These are phyloP conservation scores for Brettanomyces bruxellensis DNA, from an alignment of 805 yeast genomes.

Conservation along the genomic window DNA sequence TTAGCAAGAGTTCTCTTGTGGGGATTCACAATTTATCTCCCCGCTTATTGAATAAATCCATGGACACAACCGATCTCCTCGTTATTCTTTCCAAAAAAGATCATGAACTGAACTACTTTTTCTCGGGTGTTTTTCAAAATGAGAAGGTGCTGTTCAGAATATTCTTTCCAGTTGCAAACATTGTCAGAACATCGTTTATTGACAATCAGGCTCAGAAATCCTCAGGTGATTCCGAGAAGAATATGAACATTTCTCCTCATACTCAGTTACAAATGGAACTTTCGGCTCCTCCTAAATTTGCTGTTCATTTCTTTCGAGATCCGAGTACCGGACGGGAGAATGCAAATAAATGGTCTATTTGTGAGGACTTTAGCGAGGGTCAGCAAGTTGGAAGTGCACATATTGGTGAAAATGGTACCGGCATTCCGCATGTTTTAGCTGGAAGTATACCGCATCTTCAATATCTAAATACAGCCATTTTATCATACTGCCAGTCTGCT, in stretches of 20 bases:
- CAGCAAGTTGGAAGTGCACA: constrained; percentile 69
- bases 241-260: constrained; percentile 13
- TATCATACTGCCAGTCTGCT: constrained; percentile 17
- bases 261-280: constrained; percentile 25
- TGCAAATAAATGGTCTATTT: constrained; percentile 66
- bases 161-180: constrained; percentile 58
- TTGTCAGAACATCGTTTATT: constrained; percentile 47
- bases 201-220: constrained; percentile 30
- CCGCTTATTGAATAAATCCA: constrained; percentile 47
- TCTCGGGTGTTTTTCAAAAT: constrained; percentile 61
- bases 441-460: constrained; percentile 35
- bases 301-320: constrained; percentile 61
- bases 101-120: constrained; percentile 68
- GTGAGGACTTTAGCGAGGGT: constrained; percentile 79
- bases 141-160: constrained; percentile 64
- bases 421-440: constrained; percentile 59
- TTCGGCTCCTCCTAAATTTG: constrained; percentile 61
- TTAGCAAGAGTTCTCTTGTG: constrained; percentile 30
- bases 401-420: constrained; percentile 47
- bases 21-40: constrained; percentile 60
- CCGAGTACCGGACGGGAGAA: constrained; percentile 34
- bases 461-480: constrained; percentile 24
- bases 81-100: constrained; percentile 65
- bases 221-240: constrained; percentile 13
- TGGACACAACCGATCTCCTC: constrained; percentile 62